Base-by-base conservation (phyloP, 176 grass and related monocot genomes). In the Bonia amplexicaulis region DNA sequence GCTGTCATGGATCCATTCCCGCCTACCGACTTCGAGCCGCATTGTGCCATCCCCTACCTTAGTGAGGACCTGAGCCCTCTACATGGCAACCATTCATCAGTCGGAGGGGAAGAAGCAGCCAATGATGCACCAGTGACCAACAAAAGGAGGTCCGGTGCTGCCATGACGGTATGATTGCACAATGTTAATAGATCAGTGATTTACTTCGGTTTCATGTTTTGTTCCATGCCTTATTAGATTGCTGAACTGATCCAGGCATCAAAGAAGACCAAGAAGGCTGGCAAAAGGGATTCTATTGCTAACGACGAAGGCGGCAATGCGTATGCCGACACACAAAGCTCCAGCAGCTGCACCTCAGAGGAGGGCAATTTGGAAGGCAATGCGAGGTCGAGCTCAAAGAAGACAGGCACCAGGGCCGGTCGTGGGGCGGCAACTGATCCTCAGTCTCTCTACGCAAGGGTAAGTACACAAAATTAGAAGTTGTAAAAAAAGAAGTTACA, bases 401-500 rank as follows among this genome's bases (percentile, higher is more conserved):
- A 91, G 52, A 71, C 6, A 15, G 39, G 45, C 2, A 87, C 80
- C 74, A 98, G 92, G 51, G 87, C 91, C 17, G 83, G 73, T 59
- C 74, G 87, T 23, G 93, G 96, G 10, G 76, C 59, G 44, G 83
- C 96, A 83, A 95, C 91, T 46, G 93, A 95, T 91, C 87, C 91
- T 42, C 96, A 98, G 75, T 84, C 78, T 79, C 83, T 98, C 37
- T 98, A 98, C 81, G 96, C 91, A 90, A 98, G 89, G 89, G 96
- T 95, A 93, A 86, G 80, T 57, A 31, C 4, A 52, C 7, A 40
- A 67, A 77, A 29, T 52, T 69, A 66, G 35, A 46, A 70, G 6
- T 6, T 60, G 22, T n/a, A 12, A 59, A 40, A 77, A 66, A 73
- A 33, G 7, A 29, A 2, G 55, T 41, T 66, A 41, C n/a, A 37